phyloP scores from a whole-genome alignment of 2,329 filamentous ascomycete genomes.

The Fusarium nelsonii region DNA sequence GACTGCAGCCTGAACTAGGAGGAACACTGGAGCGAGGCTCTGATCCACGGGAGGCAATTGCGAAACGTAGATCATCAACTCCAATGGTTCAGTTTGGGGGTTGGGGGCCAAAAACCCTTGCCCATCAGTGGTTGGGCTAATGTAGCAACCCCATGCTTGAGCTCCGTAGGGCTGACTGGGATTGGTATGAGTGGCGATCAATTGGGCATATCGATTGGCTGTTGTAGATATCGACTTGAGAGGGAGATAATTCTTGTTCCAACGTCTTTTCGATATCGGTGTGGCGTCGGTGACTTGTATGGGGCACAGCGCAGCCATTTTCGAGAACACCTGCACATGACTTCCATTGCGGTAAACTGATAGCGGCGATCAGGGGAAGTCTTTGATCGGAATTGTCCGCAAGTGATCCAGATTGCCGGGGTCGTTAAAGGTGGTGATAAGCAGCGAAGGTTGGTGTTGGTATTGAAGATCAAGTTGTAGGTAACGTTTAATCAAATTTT shows the following conservation, averaged over 20 bases:
- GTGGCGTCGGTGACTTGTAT: slow-evolving; percentile 26
- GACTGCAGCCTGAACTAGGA: slow-evolving; percentile 42
- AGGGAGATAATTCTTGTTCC: slow-evolving; percentile 19
- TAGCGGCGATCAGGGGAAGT: slow-evolving; percentile 9
- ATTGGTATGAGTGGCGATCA: slow-evolving; percentile 30
- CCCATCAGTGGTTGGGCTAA: slow-evolving; percentile 46
- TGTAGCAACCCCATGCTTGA: slow-evolving; percentile 36
- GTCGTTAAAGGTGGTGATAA: slow-evolving; percentile 2
- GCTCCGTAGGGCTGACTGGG: slow-evolving; percentile 47
- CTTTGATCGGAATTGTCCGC: slow-evolving; percentile 20
- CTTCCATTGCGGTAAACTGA: slow-evolving; percentile 1
- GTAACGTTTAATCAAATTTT: slow-evolving; percentile 24
- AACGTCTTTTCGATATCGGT: slow-evolving; percentile 11
- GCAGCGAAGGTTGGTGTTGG: background rate
- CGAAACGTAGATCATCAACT: slow-evolving; percentile 39
- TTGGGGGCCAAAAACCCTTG: slow-evolving; percentile 43
- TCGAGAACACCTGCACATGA: slow-evolving; percentile 23
- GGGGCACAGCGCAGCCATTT: slow-evolving; percentile 12
- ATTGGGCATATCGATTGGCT: slow-evolving; percentile 26
- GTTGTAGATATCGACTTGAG: slow-evolving; percentile 3
- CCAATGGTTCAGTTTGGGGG: slow-evolving; percentile 29
- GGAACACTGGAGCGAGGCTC: slow-evolving; percentile 40
- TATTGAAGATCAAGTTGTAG: slow-evolving; percentile 4
- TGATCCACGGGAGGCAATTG: slow-evolving; percentile 36
- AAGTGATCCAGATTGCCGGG: slow-evolving; percentile 25